phyloP scores from a whole-genome alignment of 306 rosid species.

The Cucumis sativus region DNA sequence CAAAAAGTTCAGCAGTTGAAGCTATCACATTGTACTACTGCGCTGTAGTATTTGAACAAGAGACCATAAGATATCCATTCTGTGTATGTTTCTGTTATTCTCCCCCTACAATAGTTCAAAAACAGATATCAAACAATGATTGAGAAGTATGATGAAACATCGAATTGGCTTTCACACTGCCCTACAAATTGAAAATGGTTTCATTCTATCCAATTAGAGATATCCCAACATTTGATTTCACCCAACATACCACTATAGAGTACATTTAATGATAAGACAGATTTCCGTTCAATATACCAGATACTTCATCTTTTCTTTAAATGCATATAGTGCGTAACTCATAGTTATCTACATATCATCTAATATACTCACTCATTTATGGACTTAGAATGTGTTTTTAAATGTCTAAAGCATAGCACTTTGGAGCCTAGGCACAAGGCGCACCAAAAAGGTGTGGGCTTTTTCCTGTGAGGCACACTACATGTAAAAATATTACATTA shows the following conservation, averaged over 20 bases:
- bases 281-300: neutral
- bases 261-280: neutral
- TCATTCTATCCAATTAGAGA: neutral
- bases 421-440: too few relatives aligned
- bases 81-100: constrained; percentile 65
- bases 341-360: neutral
- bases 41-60: constrained; percentile 90
- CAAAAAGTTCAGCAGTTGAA: constrained; percentile 13
- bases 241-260: neutral
- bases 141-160: neutral
- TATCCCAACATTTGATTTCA: neutral
- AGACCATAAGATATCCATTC: constrained; percentile 90
- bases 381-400: too few relatives aligned
- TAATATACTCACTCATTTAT: too few relatives aligned
- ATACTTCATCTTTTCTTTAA: neutral
- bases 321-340: neutral
- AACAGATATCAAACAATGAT: constrained; percentile 2
- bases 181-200: neutral
- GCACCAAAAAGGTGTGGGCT: too few relatives aligned
- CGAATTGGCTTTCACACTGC: neutral
- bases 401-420: too few relatives aligned
- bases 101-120: constrained; percentile 50
- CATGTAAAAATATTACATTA: too few relatives aligned
- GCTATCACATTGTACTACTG: constrained; percentile 29
- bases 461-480: too few relatives aligned